phyloP scores from a whole-genome alignment of 805 yeast genomes.

The Metschnikowia vanudenii region DNA sequence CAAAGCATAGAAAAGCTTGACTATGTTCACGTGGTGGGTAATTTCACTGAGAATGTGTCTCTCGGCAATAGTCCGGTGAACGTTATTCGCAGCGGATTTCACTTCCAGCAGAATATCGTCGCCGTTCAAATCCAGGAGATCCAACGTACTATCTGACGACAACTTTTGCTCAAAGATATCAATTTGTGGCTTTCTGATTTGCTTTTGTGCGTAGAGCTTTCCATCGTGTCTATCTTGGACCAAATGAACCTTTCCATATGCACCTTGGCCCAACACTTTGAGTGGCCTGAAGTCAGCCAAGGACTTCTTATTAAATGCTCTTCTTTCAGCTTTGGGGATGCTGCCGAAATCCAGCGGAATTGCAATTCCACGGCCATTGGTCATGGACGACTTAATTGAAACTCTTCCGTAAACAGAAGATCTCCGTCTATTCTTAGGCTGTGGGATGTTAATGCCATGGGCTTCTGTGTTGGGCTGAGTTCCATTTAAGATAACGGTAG shows the following conservation, averaged over 20 bases:
- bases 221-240: conserved; percentile 40
- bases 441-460: conserved; percentile 5
- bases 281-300: conserved; percentile 42
- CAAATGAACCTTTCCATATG: conserved; percentile 43
- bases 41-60: conserved; percentile 18
- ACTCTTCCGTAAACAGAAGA: conserved; percentile 21
- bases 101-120: conserved; percentile 4
- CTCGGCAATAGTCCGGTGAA: conserved; percentile 22
- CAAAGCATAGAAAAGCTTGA: conserved; percentile 43
- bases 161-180: conserved; percentile 25
- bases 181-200: conserved; percentile 33
- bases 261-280: conserved; percentile 44
- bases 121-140: conserved; percentile 23
- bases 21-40: conserved; percentile 48
- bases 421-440: conserved; percentile 9
- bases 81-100: conserved; percentile 14
- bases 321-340: conserved; percentile 6
- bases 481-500: not conserved
- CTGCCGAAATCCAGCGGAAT: conserved; percentile 19
- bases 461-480: not conserved
- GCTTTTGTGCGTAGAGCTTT: conserved; percentile 43
- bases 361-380: conserved; percentile 13
- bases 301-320: conserved; percentile 21
- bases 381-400: conserved; percentile 18
- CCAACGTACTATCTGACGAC: conserved; percentile 9